Percentiles rank a stretch among this genome's conserved stretches.
Evolutionary conservation across 1,139 yeast species (phyloP).

Genomic region (Candida labiduridarum): DNA sequence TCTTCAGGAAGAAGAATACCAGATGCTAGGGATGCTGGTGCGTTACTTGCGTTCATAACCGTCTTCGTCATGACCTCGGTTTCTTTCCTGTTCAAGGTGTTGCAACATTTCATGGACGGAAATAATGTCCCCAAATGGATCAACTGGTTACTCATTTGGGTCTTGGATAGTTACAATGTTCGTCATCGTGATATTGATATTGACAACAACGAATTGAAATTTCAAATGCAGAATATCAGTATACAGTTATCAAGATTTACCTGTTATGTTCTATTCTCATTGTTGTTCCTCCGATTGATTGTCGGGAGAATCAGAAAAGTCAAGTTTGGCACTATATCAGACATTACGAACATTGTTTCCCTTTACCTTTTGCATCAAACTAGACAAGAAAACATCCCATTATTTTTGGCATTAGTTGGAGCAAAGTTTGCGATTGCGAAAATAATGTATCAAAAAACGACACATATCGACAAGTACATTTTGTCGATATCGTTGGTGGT

Average conservation of each 20-base stretch:
- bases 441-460: conserved; percentile 12
- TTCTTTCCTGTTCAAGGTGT: conserved; percentile 59
- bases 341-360: conserved; percentile 47
- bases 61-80: conserved; percentile 42
- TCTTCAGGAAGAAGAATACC: neutral
- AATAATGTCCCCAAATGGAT: conserved; percentile 47
- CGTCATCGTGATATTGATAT: conserved; percentile 20
- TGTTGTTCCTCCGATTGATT: conserved; percentile 25
- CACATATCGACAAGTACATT: conserved; percentile 24
- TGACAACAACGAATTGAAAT: conserved; percentile 22
- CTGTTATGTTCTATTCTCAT: conserved; percentile 24
- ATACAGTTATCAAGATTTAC: conserved; percentile 31
- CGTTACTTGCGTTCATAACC: conserved; percentile 37
- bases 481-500: conserved; percentile 24
- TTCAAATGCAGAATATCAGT: conserved; percentile 28
- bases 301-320: conserved; percentile 28
- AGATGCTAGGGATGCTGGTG: conserved; percentile 24
- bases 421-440: conserved; percentile 31
- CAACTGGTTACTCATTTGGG: conserved; percentile 31
- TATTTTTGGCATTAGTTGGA: conserved; percentile 55
- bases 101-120: conserved; percentile 59
- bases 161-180: conserved; percentile 29
- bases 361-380: conserved; percentile 72
- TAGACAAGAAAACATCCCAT: conserved; percentile 66
- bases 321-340: conserved; percentile 36